Base-by-base conservation (phyloP, 2,329 filamentous ascomycete genomes). In the Fusarium setosum region DNA sequence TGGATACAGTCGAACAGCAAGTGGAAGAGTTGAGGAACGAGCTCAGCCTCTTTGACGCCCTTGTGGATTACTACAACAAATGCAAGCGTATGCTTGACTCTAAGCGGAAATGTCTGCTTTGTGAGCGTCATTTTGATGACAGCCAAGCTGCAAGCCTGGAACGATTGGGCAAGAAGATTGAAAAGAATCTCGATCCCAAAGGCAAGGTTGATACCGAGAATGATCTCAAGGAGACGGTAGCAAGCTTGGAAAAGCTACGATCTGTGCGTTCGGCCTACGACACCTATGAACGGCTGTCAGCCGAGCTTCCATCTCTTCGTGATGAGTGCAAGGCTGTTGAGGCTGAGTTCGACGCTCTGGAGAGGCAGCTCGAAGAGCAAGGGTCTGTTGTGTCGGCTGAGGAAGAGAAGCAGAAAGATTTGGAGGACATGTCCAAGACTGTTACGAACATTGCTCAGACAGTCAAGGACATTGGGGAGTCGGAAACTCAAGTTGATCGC, bases 51-150 rank as follows among this genome's bases (percentile, higher is more conserved):
- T 91, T 86, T 65, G 87, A 88, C 49, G 88, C 89, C 26, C 82
- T 94, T 63, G 86, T 89, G 45, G 84, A 90, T 13, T 96, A 93
- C 75, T 94, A 92, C 74, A 81, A 81, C 41, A 86, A 88, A 50
- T 93, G 91, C 72, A 81, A 93, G 49, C 84, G 87, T 32, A 84
- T 84, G 20, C 85, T 92, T 11, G 84, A 91, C 54, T 82, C 88
- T 31, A 86, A 91, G 53, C 91, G 93, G 68, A 86, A 86, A 41
- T 98, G 95, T 75, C 85, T 88, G 31, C 87, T 96, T 20, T 98
- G 95, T 73, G 84, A 87, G 40, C 87, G 93, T 52, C 77, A 83
- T 5, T 94, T 97, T 74, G 80, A 82, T 77, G 87, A 88, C 72
- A 80, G 83, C 71, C 81, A 82, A 68, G 84, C 79, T 29, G 87